Conservation (phyloP, 768 basidiomycete species). For the Kwoniella dejecticola region DNA sequence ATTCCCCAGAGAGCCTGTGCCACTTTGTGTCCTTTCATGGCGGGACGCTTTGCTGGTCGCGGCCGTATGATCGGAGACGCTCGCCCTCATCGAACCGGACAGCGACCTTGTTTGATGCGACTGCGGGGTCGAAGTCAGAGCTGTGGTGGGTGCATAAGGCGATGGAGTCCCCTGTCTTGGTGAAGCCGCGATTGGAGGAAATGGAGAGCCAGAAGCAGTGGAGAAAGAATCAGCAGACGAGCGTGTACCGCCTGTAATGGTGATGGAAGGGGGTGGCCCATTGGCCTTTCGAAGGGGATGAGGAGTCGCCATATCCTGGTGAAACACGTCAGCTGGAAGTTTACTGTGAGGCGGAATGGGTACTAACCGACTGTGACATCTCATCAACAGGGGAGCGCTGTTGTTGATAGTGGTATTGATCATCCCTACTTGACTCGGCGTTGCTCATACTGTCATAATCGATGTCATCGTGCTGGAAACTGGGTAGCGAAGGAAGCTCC, state of each 20-base stretch:
- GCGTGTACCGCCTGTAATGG: neutral
- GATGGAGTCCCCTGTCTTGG: constrained; percentile 14
- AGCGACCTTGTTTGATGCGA: constrained; percentile 30
- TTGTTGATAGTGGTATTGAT: constrained; percentile 2
- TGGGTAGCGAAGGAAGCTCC: constrained; percentile 49
- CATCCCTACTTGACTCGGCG: constrained; percentile 14
- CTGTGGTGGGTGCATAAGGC: constrained; percentile 24
- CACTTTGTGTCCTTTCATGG: constrained; percentile 23
- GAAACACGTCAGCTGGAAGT: neutral
- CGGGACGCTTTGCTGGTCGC: constrained; percentile 6
- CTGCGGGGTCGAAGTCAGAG: constrained; percentile 42
- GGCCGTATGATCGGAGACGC: constrained; percentile 3
- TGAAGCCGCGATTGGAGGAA: constrained; percentile 24
- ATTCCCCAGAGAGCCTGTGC: constrained; percentile 21
- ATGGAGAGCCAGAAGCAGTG: constrained; percentile 34
- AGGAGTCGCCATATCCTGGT: constrained; percentile 37
- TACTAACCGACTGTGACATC: constrained; percentile 12
- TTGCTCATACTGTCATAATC: constrained; percentile 40
- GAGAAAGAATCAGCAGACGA: constrained; percentile 32
- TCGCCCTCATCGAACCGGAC: constrained; percentile 20
- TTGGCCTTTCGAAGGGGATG: constrained; percentile 33
- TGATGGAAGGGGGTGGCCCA: constrained; percentile 10
- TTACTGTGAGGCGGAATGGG: no score
- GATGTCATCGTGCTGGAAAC: constrained; percentile 44
- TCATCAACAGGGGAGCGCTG: neutral